These are phyloP conservation scores for Linnemannia exigua DNA, from an alignment of 192 early-diverging fungal genomes.

Conservation along the genomic window DNA sequence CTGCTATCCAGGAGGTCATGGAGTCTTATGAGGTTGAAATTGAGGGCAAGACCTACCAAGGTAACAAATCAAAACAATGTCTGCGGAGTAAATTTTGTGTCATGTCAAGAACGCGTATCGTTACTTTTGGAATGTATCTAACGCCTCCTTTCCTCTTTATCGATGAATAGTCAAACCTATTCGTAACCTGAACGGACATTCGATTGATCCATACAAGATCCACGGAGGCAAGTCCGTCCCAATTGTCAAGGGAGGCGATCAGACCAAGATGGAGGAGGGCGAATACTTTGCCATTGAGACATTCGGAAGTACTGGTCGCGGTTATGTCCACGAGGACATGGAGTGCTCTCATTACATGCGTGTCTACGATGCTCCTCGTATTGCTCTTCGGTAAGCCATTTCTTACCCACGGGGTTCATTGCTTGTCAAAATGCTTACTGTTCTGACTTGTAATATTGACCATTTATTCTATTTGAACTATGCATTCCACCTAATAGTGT, in stretches of 20 bases:
- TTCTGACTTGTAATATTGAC: not conserved
- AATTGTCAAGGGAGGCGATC: conserved; percentile 89
- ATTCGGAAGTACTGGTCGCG: conserved; percentile 95
- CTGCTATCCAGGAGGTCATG: conserved; percentile 97
- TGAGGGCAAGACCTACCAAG: conserved; percentile 91
- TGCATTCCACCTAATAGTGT: conserved; percentile 57
- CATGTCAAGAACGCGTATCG: not conserved
- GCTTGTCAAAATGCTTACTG: not conserved
- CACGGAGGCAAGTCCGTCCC: conserved; percentile 97
- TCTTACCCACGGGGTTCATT: too few relatives aligned
- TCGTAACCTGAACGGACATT: conserved; percentile 97
- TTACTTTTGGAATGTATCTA: conserved; percentile 15
- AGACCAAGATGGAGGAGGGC: conserved; percentile 97
- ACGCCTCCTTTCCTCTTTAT: not conserved
- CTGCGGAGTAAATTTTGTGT: not conserved
- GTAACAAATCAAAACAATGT: conserved; percentile 31
- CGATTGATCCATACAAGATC: conserved; percentile 92
- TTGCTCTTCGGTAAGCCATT: conserved; percentile 73
- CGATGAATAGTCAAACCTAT: conserved; percentile 83
- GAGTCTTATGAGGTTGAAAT: conserved; percentile 98
- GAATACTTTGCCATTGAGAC: conserved; percentile 98
- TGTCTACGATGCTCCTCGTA: conserved; percentile 68
- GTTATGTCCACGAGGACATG: conserved; percentile 89
- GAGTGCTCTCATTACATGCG: conserved; percentile 94
- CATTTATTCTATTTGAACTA: not conserved